Conservation (phyloP, 208 protist species). For the Sergeia podlipaevii region DNA sequence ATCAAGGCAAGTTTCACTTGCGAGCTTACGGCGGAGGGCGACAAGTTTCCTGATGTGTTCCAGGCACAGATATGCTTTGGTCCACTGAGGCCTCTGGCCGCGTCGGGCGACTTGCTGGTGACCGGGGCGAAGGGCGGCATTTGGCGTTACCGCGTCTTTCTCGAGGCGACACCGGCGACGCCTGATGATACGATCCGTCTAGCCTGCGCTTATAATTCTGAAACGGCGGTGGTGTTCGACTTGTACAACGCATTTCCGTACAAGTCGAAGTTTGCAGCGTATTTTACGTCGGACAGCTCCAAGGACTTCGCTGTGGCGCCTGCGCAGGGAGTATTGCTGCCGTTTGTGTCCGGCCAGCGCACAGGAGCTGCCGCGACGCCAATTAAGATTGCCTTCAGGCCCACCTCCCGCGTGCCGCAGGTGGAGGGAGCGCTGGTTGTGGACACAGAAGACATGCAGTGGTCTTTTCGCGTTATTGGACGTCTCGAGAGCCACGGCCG, state of each 20-base stretch:
- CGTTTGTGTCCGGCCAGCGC: slow-evolving; percentile 57
- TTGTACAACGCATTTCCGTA: slow-evolving; percentile 88
- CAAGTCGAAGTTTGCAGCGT: slow-evolving; percentile 76
- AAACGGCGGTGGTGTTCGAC: slow-evolving; percentile 62
- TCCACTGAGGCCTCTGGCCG: slow-evolving; percentile 77
- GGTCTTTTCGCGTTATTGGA: slow-evolving; percentile 82
- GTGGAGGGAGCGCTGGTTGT: slow-evolving; percentile 82
- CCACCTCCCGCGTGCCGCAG: slow-evolving; percentile 62
- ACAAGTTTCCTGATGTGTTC: slow-evolving; percentile 27
- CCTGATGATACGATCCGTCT: slow-evolving; percentile 86
- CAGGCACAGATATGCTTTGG: slow-evolving; percentile 54
- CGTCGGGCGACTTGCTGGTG: slow-evolving; percentile 63
- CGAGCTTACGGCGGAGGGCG: slow-evolving; percentile 19
- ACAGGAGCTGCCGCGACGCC: slow-evolving; percentile 30
- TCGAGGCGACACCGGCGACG: slow-evolving; percentile 73
- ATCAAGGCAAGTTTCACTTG: slow-evolving; percentile 33
- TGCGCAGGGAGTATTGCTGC: slow-evolving; percentile 66
- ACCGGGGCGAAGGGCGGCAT: slow-evolving; percentile 41
- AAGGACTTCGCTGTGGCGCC: slow-evolving; percentile 75
- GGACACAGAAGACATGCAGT: slow-evolving; percentile 93
- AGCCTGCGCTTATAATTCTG: slow-evolving; percentile 45
- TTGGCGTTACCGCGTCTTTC: slow-evolving; percentile 77
- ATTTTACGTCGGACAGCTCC: slow-evolving; percentile 85
- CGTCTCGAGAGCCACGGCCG: too few species aligned
- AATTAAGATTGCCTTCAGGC: slow-evolving; percentile 50